Percentiles rank a stretch among this genome's conserved stretches.
Conservation (phyloP, 202 grass and related monocot species). For the Alloteropsis angusta region DNA sequence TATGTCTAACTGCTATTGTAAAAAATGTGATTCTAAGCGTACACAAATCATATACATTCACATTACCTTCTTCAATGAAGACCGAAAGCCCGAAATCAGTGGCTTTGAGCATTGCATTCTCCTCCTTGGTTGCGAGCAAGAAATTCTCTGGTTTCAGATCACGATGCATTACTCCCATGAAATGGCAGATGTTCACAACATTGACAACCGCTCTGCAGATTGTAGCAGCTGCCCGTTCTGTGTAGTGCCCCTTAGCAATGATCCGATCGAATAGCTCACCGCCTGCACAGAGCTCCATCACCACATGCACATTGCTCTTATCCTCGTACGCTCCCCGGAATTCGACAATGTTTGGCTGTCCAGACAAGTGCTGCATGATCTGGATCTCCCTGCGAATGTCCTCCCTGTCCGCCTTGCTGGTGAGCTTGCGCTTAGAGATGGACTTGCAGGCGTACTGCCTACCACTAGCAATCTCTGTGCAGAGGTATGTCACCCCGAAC, state of each 20-base stretch:
- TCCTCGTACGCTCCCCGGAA: slow-evolving; percentile 87
- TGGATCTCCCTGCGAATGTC: slow-evolving; percentile 83
- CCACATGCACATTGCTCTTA: slow-evolving; percentile 78
- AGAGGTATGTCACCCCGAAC: slow-evolving; percentile 91
- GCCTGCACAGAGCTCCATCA: slow-evolving; percentile 89
- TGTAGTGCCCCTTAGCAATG: slow-evolving; percentile 87
- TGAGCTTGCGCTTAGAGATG: slow-evolving; percentile 90
- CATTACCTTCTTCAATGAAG: slow-evolving; percentile 92
- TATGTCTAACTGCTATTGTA: background rate
- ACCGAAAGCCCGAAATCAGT: slow-evolving; percentile 94
- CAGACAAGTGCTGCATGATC: slow-evolving; percentile 94
- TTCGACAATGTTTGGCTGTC: slow-evolving; percentile 85
- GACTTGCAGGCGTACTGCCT: slow-evolving; percentile 91
- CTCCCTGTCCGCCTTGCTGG: slow-evolving; percentile 67
- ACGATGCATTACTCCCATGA: slow-evolving; percentile 97
- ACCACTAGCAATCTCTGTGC: slow-evolving; percentile 61
- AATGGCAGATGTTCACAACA: slow-evolving; percentile 90
- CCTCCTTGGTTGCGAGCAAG: slow-evolving; percentile 78
- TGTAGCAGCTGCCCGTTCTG: slow-evolving; percentile 59
- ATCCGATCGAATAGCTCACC: slow-evolving; percentile 93
- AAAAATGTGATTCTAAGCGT: background rate
- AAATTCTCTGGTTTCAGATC: slow-evolving; percentile 96
- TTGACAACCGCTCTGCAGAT: slow-evolving; percentile 91
- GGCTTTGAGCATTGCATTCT: slow-evolving; percentile 84
- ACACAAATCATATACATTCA: background rate